Conservation (phyloP, 345 rosid species). For the Conringia planisiliqua region DNA sequence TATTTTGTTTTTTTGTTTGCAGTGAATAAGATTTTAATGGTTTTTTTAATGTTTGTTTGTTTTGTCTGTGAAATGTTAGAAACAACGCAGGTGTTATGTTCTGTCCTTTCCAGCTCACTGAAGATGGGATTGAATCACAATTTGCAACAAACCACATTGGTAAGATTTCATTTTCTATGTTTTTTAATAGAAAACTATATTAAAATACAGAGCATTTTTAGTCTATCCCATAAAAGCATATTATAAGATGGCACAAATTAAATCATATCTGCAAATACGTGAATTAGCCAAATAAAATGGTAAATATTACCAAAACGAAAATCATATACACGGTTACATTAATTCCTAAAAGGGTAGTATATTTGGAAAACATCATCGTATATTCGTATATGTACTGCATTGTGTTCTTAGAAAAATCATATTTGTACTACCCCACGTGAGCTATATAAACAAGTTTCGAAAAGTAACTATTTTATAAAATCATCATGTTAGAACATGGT, state of each 20-base stretch:
- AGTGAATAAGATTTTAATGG: not conserved
- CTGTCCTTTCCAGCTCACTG: slow-evolving; percentile 72
- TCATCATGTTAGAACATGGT: not conserved
- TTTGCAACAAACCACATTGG: slow-evolving; percentile 82
- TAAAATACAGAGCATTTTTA: not conserved
- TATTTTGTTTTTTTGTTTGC: not conserved
- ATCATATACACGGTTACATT: not conserved
- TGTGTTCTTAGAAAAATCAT: not conserved
- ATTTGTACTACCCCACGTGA: not conserved
- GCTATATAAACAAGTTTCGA: not conserved
- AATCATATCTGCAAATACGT: not conserved
- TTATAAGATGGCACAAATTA: not conserved
- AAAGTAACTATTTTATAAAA: not conserved
- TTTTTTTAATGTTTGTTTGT: not conserved
- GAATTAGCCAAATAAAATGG: not conserved
- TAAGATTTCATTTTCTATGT: slow-evolving; percentile 4
- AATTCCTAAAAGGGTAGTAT: not conserved
- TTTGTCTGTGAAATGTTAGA: slow-evolving; percentile 35
- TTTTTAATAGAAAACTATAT: not conserved
- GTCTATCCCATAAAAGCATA: not conserved
- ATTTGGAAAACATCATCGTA: not conserved
- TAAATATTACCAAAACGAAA: not conserved
- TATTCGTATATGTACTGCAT: not conserved
- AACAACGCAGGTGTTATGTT: slow-evolving; percentile 91
- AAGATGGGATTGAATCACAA: slow-evolving; percentile 73